phyloP scores from a whole-genome alignment of 2,329 filamentous ascomycete genomes.

The Sclerotiophoma versabilis region DNA sequence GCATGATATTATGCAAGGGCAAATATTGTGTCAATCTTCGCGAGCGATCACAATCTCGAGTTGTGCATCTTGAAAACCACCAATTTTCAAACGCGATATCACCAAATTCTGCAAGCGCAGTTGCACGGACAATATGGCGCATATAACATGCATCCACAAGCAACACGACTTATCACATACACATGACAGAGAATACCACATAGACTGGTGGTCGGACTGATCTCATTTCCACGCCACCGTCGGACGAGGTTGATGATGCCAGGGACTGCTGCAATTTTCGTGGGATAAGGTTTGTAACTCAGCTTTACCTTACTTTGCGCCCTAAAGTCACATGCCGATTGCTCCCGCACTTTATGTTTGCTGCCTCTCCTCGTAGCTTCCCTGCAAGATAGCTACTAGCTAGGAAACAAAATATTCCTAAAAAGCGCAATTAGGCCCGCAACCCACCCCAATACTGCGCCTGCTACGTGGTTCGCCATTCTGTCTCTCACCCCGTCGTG shows the following conservation, averaged over 20 bases:
- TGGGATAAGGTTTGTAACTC: background rate
- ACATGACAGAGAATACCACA: no score
- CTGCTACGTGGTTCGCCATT: background rate
- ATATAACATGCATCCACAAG: background rate
- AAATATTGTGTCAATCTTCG: background rate
- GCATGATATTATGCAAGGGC: slow-evolving; percentile 9
- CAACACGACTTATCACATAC: background rate
- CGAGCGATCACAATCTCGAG: background rate
- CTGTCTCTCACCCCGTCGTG: background rate
- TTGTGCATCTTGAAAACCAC: background rate
- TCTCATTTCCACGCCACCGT: background rate
- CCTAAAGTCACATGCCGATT: background rate
- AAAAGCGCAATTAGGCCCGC: no score
- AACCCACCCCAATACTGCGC: no score
- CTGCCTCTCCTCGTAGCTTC: background rate
- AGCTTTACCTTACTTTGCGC: slow-evolving; percentile 1
- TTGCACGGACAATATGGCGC: background rate
- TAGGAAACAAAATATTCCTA: no score
- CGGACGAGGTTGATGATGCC: background rate
- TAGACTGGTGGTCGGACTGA: background rate
- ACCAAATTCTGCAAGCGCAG: background rate
- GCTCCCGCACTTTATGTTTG: background rate
- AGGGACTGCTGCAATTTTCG: background rate
- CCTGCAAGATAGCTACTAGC: no score
- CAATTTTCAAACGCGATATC: no score